These are phyloP conservation scores for Neopestalotiopsis rosae DNA, from an alignment of 2,329 filamentous ascomycete genomes.

Conservation along the genomic window DNA sequence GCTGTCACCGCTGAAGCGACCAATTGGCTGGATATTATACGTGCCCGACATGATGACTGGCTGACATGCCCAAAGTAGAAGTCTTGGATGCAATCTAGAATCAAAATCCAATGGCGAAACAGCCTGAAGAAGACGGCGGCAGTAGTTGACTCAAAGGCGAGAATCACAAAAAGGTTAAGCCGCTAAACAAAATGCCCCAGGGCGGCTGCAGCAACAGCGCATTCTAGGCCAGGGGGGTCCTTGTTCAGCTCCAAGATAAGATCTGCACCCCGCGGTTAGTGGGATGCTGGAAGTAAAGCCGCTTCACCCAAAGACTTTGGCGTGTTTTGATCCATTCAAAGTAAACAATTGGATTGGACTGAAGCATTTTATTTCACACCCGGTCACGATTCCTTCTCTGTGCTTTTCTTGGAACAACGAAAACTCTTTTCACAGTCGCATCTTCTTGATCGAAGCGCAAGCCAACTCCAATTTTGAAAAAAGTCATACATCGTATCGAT, in stretches of 20 bases:
- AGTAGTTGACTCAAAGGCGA: background rate
- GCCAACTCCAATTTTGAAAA: background rate
- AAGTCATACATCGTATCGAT: background rate
- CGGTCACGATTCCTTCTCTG: background rate
- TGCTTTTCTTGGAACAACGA: background rate
- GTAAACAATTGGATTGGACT: background rate
- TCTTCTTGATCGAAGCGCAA: background rate
- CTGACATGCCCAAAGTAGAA: background rate
- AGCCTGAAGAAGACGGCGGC: background rate
- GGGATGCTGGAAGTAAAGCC: background rate
- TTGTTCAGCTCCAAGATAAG: background rate
- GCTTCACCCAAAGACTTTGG: background rate
- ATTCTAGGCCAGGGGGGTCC: background rate
- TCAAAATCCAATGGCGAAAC: background rate
- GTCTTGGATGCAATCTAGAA: background rate
- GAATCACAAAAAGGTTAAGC: background rate
- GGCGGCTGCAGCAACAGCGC: background rate
- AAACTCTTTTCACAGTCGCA: background rate
- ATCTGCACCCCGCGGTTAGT: constrained; percentile 13
- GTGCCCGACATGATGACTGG: constrained; percentile 24
- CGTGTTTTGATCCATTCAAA: constrained; percentile 1
- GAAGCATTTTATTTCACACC: background rate
- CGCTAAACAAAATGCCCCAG: constrained; percentile 4
- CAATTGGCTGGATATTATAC: constrained; percentile 73
- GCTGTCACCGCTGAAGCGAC: constrained; percentile 70